Base-by-base conservation (phyloP, 495 filamentous ascomycete genomes). In the Tricharina praecox region DNA sequence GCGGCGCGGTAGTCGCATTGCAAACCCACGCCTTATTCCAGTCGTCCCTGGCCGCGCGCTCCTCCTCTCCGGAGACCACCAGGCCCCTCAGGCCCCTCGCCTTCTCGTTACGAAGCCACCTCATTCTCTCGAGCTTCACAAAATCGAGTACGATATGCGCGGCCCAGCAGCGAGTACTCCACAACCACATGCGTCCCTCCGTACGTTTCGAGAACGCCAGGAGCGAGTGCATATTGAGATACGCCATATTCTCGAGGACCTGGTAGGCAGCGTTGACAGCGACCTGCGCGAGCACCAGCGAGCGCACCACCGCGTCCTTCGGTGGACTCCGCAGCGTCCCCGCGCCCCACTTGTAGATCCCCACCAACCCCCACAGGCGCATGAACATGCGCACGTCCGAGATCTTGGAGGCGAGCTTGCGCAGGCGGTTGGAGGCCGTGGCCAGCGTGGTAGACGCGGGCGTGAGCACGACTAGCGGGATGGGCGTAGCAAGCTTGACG, bases 111-210 rank as follows among this genome's bases (percentile, higher is more conserved):
- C 50, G 57, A 46, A 63, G n/a, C 36, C 58, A 50, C 47, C 54
- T 41, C 20, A 50, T 50, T 33, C 53, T 62, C 39, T 62, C 51
- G 51, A 93, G 64, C 35, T 77, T 66, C 23, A 75, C 71, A 51
- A 86, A 74, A 65, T 93, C 81, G 32, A 90, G 64, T 48, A 70
- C 76, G 24, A 90, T 77, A 65, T 85, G 82, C 13, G 68, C 69
- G 45, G 76, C 76, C 87, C 87, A 94, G 53, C 79, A 80, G 13
- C 86, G 66, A 13, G 70, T 73, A 61, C 82, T 83, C 82, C 81
- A 92, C 26, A 77, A 56, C 63, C 72, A 77, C 61, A 75, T 77
- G 48, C 66, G 67, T 21, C 59, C 67, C 58, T 73, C 67, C 43
- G 63, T 61, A 45, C 68, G 56, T 3, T 72, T 69, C 18, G 69